Base-by-base conservation (phyloP, 2,329 filamentous ascomycete species). In the Periglandula ipomoeae region DNA sequence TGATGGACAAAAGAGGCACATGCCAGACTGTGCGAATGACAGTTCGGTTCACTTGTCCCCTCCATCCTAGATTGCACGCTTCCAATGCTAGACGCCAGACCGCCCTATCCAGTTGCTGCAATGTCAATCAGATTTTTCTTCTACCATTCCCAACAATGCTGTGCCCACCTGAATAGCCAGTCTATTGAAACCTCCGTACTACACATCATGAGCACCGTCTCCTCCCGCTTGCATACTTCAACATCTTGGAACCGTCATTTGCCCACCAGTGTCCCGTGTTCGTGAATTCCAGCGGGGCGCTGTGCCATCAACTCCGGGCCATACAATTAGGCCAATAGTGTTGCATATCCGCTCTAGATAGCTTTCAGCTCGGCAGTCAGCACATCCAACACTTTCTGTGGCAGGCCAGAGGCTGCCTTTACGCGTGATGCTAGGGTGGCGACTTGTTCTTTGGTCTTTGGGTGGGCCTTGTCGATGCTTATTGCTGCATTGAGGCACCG, bases 401-500 rank as follows among this genome's bases (percentile, higher is more conserved):
- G 70, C 19, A 89, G 70, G 24, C 65, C 61, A n/a, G 82, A 76
- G 43, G 75, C 75, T 5, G 70, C 67, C 54, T 76, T 74, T 44
- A 86, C 65, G 30, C 78, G 72, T 56, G 82, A 74, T 53, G 80
- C 81, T 70, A 96, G 84, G 50, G 80, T 78, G 39, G 84, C 71
- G 26, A 78, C 73, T 63, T 93, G 87, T 59, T 89, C 81, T 61
- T 90, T 83, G n/a, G 91, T 76, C 54, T 76, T 81, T 10, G 87
- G 78, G 59, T 89, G 76, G 41, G 81, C 73, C 3, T 82, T 65
- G 53, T 93, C 83, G 30, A 96, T 72, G 3, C 76, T 73, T 48
- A 81, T 70, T 24, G 88, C 83, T 17, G 87, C 83, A 44, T 87
- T 80, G 47, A 98, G 77, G 66, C 88, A 95, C 60, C 88, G 87